Conservation (phyloP, 352 stramenopile species). For the Phytophthora chlamydospora region DNA sequence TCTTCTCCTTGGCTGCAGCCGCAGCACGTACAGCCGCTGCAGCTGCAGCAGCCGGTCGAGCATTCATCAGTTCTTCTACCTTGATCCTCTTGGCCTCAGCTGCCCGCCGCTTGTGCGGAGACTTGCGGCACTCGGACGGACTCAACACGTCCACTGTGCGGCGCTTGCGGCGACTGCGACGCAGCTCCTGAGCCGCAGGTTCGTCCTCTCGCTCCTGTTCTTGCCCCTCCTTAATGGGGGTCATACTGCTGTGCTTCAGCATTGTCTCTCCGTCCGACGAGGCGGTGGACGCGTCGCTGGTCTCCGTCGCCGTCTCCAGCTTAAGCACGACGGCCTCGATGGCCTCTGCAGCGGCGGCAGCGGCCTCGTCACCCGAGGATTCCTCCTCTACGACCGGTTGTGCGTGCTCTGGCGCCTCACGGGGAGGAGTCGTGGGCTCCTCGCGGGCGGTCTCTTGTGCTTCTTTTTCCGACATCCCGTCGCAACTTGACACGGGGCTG, state of each 20-base stretch:
- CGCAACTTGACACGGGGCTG: neutral
- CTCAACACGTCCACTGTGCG: constrained; percentile 30
- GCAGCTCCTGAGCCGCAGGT: neutral
- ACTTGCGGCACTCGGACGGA: constrained; percentile 13
- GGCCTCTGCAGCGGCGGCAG: neutral
- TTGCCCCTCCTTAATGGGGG: neutral
- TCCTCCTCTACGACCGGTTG: neutral
- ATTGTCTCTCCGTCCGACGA: constrained; percentile 29
- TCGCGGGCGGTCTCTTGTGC: too few species aligned
- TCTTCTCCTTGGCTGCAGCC: constrained; percentile 24
- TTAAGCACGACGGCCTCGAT: constrained; percentile 10
- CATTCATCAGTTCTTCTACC: constrained; percentile 14
- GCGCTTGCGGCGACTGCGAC: constrained; percentile 33
- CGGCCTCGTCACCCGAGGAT: neutral
- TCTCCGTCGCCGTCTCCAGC: neutral
- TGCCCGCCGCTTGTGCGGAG: constrained; percentile 16
- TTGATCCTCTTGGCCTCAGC: constrained; percentile 7
- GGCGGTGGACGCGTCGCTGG: neutral
- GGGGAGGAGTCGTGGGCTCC: too few species aligned
- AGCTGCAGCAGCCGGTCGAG: constrained; percentile 20
- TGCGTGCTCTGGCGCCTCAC: constrained; percentile 4
- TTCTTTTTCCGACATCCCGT: too few species aligned
- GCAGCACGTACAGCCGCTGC: constrained; percentile 22
- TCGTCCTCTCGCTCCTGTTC: constrained; percentile 2
- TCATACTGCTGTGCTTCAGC: neutral